These are phyloP conservation scores for Lactuca saligna DNA, from an alignment of 129 eudicot species.

Conservation along the genomic window DNA sequence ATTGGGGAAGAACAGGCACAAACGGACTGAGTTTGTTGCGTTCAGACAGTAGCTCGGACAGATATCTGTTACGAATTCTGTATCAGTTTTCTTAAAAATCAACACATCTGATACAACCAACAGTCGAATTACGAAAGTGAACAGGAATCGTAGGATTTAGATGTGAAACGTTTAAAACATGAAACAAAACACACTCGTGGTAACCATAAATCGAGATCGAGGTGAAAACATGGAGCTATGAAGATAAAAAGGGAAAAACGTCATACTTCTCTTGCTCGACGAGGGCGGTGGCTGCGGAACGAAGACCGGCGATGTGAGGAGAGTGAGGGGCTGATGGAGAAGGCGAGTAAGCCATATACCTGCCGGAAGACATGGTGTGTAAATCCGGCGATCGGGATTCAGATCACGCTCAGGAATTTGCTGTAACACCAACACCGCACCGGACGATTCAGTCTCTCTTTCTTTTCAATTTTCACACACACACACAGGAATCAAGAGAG, in stretches of 20 bases:
- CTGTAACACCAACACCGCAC: not conserved
- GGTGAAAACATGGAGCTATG: not conserved
- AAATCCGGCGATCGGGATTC: constrained; percentile 22
- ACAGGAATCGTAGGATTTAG: not conserved
- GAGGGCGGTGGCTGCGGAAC: constrained; percentile 34
- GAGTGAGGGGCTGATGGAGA: constrained; percentile 60
- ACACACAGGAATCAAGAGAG: constrained; percentile 16
- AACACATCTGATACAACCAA: constrained; percentile 21
- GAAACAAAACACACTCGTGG: not conserved
- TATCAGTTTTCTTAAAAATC: not conserved
- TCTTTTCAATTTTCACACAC: not conserved
- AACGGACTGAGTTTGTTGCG: constrained; percentile 80
- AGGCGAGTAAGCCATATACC: constrained; percentile 61
- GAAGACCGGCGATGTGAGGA: constrained; percentile 40
- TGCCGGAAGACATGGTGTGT: constrained; percentile 47
- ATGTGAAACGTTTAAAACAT: not conserved
- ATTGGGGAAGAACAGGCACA: constrained; percentile 70
- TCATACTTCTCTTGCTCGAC: constrained; percentile 46
- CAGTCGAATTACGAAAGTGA: constrained; percentile 8
- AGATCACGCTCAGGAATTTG: constrained; percentile 9
- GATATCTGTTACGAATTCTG: constrained; percentile 45
- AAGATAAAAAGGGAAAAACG: not conserved
- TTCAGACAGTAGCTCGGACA: constrained; percentile 70
- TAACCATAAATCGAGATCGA: constrained; percentile 16
- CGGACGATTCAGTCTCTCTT: not conserved